Base-by-base conservation (phyloP, 345 rosid genomes). In the Gossypium turneri region DNA sequence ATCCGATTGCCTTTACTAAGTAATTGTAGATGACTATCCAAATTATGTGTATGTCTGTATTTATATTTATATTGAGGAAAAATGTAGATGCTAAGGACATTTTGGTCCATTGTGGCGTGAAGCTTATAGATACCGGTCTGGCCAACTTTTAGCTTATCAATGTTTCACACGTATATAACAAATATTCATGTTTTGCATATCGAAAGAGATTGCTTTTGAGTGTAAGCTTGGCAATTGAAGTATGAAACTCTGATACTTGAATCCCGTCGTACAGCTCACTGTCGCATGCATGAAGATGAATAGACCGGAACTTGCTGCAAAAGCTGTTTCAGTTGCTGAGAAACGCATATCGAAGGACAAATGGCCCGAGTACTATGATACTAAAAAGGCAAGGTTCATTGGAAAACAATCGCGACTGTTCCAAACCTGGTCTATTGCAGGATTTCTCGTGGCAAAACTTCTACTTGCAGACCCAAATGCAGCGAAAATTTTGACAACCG, bases 321-420 rank as follows among this genome's bases (percentile, higher is more conserved):
- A 79, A 72, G 97, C 97, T 2, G 80, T 94, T 9, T 78, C 84
- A 81, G 75, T 94, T 70, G 97, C 92, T 0, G 94, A 89, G 86
- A 88, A 83, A 74, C 82, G 89, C 57, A 74, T 92, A 70, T 81
- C 93, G 4, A 58, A 80, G 73, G 97, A 94, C 84, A 89, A 85
- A 72, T 94, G 97, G 97, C 98, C 98, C 0, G 97, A 94, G 76
- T 92, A 94, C 81, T 94, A 92, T 44, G 97, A 94, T 58, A 88
- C 93, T 6, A 89, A 89, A 73, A 73, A 76, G 64, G 94, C 81
- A 72, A 89, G 92, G 79, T 90, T 94, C 63, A 90, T 92, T 7
- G 97, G 98, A 24, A 94, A 94, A 81, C 97, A 94, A 73, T 83
- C 93, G 5, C 88, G 79, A 4, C 83, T 94, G 29, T 90, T 80